Evolutionary conservation across 345 rosid species (phyloP).

Genomic region (Aurinia saxatilis): DNA sequence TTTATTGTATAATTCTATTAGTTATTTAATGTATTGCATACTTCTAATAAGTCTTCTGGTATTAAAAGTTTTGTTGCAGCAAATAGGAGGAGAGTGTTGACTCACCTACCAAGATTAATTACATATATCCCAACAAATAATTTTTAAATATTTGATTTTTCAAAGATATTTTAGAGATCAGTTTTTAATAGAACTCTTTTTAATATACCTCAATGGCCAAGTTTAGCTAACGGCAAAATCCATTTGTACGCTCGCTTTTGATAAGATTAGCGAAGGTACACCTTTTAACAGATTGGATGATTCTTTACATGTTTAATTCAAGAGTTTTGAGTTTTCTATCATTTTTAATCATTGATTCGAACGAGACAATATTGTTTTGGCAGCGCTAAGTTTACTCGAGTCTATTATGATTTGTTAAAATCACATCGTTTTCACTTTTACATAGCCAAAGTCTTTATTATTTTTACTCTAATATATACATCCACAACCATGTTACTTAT

Average conservation of each 20-base stretch:
- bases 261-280: not conserved
- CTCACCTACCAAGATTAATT: slow-evolving; percentile 16
- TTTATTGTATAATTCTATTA: not conserved
- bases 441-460: not conserved
- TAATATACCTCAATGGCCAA: too few species aligned
- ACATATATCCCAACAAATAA: slow-evolving; percentile 9
- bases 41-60: not conserved
- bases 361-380: slow-evolving; percentile 13
- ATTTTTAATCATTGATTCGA: not conserved
- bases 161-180: not conserved
- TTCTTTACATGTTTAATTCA: slow-evolving; percentile 1
- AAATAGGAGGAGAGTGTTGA: slow-evolving; percentile 21
- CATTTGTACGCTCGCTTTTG: too few species aligned
- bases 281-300: slow-evolving; percentile 3
- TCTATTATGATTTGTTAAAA: not conserved
- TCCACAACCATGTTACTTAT: not conserved
- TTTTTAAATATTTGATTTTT: not conserved
- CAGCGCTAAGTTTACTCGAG: slow-evolving; percentile 1
- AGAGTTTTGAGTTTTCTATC: not conserved
- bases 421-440: slow-evolving; percentile 12
- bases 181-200: not conserved
- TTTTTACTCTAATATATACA: slow-evolving; percentile 4
- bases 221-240: not conserved
- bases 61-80: slow-evolving; percentile 6
- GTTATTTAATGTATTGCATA: not conserved